A percentile compares a stretch with the other conserved stretches of the same genome.
phyloP scores from a whole-genome alignment of 2,329 filamentous ascomycete genomes.

The Sporothrix mexicana region DNA sequence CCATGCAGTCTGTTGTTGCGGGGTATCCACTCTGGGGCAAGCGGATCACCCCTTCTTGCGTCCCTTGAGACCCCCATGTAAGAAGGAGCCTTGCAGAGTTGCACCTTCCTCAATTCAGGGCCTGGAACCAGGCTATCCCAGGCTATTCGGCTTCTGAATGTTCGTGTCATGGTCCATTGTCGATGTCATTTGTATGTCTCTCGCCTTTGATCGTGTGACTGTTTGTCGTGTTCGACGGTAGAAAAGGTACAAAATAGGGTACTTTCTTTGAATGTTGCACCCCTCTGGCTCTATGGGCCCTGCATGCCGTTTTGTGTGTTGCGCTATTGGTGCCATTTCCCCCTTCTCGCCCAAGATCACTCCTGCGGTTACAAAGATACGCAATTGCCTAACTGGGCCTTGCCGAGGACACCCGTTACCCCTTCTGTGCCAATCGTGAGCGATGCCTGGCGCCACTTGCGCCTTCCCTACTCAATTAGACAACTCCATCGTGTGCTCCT shows the following conservation, averaged over 20 bases:
- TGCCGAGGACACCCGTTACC: slow-evolving; percentile 30
- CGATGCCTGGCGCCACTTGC: slow-evolving; percentile 29
- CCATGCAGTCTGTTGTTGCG: slow-evolving; percentile 7
- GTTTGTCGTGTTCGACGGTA: not conserved
- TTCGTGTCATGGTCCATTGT: not conserved
- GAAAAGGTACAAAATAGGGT: not conserved
- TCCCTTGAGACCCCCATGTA: slow-evolving; percentile 13
- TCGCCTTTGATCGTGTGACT: not conserved
- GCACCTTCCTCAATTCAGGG: slow-evolving; percentile 23
- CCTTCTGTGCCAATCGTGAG: slow-evolving; percentile 27
- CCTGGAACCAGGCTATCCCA: slow-evolving; percentile 27
- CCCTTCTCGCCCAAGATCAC: not conserved
- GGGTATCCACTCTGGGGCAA: slow-evolving; percentile 19
- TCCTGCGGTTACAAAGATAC: slow-evolving; percentile 9
- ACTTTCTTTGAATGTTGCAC: not conserved
- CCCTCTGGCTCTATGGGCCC: not conserved
- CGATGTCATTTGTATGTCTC: slow-evolving; percentile 1
- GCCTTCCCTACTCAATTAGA: slow-evolving; percentile 17
- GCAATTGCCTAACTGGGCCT: slow-evolving; percentile 26
- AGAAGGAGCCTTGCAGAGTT: slow-evolving; percentile 30
- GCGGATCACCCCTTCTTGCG: not conserved
- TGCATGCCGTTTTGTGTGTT: not conserved
- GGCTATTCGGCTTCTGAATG: slow-evolving; percentile 10
- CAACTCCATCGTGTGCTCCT: slow-evolving; percentile 20
- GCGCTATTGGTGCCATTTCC: not conserved